These are phyloP conservation scores for Tricholoma bakamatsutake DNA, from an alignment of 768 basidiomycete genomes.

Conservation along the genomic window DNA sequence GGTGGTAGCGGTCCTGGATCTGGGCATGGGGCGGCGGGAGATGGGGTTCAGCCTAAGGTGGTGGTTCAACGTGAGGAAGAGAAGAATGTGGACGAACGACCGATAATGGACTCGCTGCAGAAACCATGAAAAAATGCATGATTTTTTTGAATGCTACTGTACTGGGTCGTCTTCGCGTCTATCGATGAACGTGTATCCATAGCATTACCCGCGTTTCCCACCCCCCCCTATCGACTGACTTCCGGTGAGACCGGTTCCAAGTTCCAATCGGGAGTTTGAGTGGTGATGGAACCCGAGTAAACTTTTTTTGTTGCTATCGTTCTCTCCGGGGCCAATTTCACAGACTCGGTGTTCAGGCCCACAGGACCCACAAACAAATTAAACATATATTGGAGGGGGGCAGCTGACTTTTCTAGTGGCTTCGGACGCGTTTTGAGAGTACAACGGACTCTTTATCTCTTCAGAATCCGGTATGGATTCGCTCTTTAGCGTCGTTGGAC, in stretches of 20 bases:
- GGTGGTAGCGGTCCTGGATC: background rate
- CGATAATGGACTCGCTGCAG: slow-evolving; percentile 25
- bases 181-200: background rate
- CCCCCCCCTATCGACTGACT: background rate
- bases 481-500: background rate
- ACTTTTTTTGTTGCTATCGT: background rate
- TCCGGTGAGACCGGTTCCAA: background rate
- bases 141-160: background rate
- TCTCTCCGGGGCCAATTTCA: too few relatives aligned
- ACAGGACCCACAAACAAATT: too few relatives aligned
- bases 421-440: background rate
- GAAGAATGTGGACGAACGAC: slow-evolving; percentile 16
- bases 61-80: background rate
- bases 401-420: background rate
- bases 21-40: background rate
- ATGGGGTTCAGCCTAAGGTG: slow-evolving; percentile 12
- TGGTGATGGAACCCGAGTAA: background rate
- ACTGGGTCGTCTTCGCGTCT: background rate
- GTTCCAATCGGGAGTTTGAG: background rate
- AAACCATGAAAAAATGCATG: slow-evolving; percentile 9
- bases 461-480: background rate
- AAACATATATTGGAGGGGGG: too few relatives aligned
- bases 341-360: too few relatives aligned
- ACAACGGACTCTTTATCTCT: background rate
- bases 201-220: background rate